These are phyloP conservation scores for Penicillium odoratum DNA, from an alignment of 495 filamentous ascomycete species.

Conservation along the genomic window DNA sequence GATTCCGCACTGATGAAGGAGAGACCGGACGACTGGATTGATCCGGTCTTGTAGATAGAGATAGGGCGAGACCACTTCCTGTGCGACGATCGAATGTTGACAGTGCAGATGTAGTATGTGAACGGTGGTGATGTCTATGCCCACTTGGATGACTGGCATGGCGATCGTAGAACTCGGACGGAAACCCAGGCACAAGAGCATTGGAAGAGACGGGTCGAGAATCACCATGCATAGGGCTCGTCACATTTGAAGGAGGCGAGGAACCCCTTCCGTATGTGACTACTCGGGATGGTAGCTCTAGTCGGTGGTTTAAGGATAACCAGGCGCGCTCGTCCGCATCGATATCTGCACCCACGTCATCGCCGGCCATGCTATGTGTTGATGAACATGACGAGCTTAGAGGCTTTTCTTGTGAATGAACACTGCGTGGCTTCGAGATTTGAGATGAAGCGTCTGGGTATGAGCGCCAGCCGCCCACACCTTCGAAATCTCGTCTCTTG, in stretches of 20 bases:
- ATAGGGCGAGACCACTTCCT: slow-evolving; percentile 18
- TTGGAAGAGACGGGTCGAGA: slow-evolving; percentile 5
- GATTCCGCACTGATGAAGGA: slow-evolving; percentile 14
- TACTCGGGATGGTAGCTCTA: slow-evolving; percentile 60
- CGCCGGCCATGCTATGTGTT: slow-evolving; percentile 28
- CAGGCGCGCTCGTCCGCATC: slow-evolving; percentile 63
- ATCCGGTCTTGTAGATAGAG: slow-evolving; percentile 25
- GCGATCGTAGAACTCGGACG: not conserved
- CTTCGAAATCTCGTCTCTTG: slow-evolving; percentile 74
- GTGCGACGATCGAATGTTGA: slow-evolving; percentile 14
- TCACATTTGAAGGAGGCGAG: not conserved
- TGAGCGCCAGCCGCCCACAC: slow-evolving; percentile 76
- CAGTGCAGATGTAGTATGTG: slow-evolving; percentile 37
- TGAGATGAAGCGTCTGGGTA: slow-evolving; percentile 26
- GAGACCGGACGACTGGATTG: slow-evolving; percentile 8
- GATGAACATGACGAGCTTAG: slow-evolving; percentile 41
- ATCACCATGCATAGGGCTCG: slow-evolving; percentile 15
- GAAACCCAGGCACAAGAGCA: slow-evolving; percentile 5
- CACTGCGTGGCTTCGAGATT: slow-evolving; percentile 25
- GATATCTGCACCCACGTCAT: slow-evolving; percentile 16
- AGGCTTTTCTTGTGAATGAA: slow-evolving; percentile 16
- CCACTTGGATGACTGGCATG: slow-evolving; percentile 4
- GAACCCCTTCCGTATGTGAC: slow-evolving; percentile 23
- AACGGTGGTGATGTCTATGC: slow-evolving; percentile 35
- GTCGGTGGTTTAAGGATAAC: slow-evolving; percentile 71